Evolutionary conservation across 257 asterid genomes (phyloP), one percentile per base, ranked within the genome.

Genomic region (Solanum commersonii): DNA sequence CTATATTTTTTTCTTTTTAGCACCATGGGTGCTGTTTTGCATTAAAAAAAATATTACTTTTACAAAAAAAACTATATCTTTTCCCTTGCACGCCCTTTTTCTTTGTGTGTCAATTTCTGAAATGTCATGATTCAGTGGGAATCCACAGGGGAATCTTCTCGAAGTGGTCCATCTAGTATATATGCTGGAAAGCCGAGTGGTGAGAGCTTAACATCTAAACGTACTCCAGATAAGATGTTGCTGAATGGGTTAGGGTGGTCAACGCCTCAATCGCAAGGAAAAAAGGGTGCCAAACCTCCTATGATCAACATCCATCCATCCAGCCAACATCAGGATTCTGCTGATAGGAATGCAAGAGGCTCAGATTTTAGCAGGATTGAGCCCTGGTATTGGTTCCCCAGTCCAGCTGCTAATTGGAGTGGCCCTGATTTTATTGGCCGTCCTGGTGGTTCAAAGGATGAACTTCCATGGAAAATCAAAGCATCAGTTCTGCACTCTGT

Each of bases 381-480:
- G 89, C 98, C 99, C 67, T 97, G 99, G 99, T 89, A 89, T 93
- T 97, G 99, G 99, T 96, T 95, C 91, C 98, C 99, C 79, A 91
- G 96, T 89, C 94, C 96, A 84, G 93, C 95, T 86, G 90, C 94
- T 86, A 90, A 93, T 89, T 94, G 93, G 97, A 93, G 90, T 88
- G 95, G 94, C 74, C 94, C 93, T 63, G 99, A 97, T 88, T 92
- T 93, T 83, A 87, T 94, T 86, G 91, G 94, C 85, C 99, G 98
- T 91, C 91, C 93, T 77, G 93, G 98, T 89, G 94, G 94, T 89
- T 91, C 94, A 63, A 96, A 95, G 90, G 98, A 96, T 88, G 99
- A 97, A 90, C 91, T 94, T 90, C 99, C 95, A 40, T 97, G 99
- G 99, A 96, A 97, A 93, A 95, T 97, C 88, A 94, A 95, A 91